These are phyloP conservation scores for Ambrosia artemisiifolia DNA, from an alignment of 129 eudicot species.

Conservation along the genomic window DNA sequence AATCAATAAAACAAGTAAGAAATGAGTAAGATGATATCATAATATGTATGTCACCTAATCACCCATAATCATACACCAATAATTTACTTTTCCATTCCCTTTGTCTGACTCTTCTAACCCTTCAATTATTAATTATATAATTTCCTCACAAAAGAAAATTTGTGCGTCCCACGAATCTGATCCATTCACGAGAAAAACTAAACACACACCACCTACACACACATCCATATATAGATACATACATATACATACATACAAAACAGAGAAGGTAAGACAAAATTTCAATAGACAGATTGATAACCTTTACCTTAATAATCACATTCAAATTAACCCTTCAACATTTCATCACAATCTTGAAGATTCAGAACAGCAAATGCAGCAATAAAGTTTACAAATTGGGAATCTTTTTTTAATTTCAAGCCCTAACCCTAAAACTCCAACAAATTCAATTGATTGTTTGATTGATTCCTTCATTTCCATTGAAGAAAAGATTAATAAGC, in stretches of 20 bases:
- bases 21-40: no score
- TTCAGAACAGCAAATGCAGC: conserved; percentile 13
- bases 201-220: background rate
- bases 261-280: conserved; percentile 35
- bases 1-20: no score
- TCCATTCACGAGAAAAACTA: conserved; percentile 32
- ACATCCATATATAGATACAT: background rate
- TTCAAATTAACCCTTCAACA: conserved; percentile 20
- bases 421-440: conserved; percentile 20
- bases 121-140: conserved; percentile 2
- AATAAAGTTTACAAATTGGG: conserved; percentile 15
- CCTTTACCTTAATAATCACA: conserved; percentile 5
- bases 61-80: background rate
- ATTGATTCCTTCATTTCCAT: conserved; percentile 19
- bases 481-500: conserved; percentile 10
- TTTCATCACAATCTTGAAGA: conserved; percentile 12
- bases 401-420: background rate
- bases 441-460: background rate
- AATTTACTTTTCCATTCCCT: conserved; percentile 5
- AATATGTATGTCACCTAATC: background rate
- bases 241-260: background rate
- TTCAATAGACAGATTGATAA: conserved; percentile 5
- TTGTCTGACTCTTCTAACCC: conserved; percentile 24
- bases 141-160: conserved; percentile 11
- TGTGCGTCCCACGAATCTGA: conserved; percentile 50